Base-by-base conservation (phyloP, 1,284 basidiomycete genomes). In the Apiotrichum brassicae region DNA sequence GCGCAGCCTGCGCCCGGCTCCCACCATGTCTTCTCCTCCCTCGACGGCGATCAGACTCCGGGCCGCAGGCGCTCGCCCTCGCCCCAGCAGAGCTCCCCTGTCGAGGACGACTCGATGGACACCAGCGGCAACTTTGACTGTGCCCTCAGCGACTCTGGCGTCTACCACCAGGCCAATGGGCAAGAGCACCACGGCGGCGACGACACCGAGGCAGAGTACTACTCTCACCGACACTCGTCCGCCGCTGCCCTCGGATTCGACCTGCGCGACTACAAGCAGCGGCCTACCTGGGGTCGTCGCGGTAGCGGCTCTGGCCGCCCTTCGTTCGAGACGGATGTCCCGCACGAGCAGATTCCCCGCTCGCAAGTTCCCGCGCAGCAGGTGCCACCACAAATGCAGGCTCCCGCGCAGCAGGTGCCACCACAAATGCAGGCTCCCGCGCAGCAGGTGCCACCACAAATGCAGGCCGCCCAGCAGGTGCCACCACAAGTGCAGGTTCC, bases 171-270 rank as follows among this genome's bases (percentile, higher is more conserved):
- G 16, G 24, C 28, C 28, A 8, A 30, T 13, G n/a, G n/a, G n/a
- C n/a, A n/a, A n/a, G 35, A 36, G 14, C 13, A 3, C n/a, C 33
- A 38, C 37, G 14, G n/a, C 6, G 20, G 8, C 34, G 49, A 48
- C 35, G 53, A 43, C 35, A 39, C 39, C 4, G 33, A 34, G 7
- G 34, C 35, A 6, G 22, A 45, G 26, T 32, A 28, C 33, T 32
- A 48, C 22, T 14, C 22, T 38, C 47, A 46, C 35, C 40, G 43
- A 16, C 9, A 7, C 30, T 26, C 24, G 23, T 39, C 43, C 3
- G 28, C 32, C 20, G 49, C 53, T 4, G 42, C 46, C 5, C 53
- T 55, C 43, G 53, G 53, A 19, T 55, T 55, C 23, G 53, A 51
- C 18, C 18, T 48, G 28, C n/a, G 28, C 37, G 38, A 45, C 33